phyloP scores from a whole-genome alignment of 2,329 filamentous ascomycete genomes.

The Lachnellula arida region DNA sequence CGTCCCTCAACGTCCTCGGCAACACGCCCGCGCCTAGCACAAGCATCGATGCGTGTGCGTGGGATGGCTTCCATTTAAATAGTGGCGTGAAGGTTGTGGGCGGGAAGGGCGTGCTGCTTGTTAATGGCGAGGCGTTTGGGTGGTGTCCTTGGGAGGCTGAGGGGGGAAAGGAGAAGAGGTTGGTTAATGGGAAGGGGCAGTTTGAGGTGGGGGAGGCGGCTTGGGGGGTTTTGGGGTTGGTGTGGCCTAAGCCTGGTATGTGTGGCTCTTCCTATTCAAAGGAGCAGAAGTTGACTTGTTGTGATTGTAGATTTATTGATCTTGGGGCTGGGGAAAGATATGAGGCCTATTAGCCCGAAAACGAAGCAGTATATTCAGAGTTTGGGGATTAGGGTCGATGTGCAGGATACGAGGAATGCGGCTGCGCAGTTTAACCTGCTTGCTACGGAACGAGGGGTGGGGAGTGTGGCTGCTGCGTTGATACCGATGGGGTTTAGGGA shows the following conservation, averaged over 20 bases:
- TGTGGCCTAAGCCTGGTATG: constrained; percentile 87
- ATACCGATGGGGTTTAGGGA: constrained; percentile 82
- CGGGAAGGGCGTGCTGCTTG: constrained; percentile 69
- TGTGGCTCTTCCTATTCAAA: constrained; percentile 14
- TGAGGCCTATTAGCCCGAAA: constrained; percentile 70
- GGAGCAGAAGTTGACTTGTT: neutral
- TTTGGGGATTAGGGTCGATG: constrained; percentile 79
- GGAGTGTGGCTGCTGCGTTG: constrained; percentile 80
- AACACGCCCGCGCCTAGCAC: constrained; percentile 73
- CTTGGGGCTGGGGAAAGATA: constrained; percentile 74
- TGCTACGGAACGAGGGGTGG: constrained; percentile 85
- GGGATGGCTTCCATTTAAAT: constrained; percentile 81
- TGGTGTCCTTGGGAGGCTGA: constrained; percentile 76
- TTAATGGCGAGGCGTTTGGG: constrained; percentile 80
- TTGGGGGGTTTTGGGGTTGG: constrained; percentile 69
- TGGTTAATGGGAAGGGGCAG: constrained; percentile 74
- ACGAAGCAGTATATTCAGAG: constrained; percentile 68
- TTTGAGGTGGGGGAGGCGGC: constrained; percentile 68
- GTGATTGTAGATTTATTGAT: constrained; percentile 68
- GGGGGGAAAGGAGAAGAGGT: constrained; percentile 35
- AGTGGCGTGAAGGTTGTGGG: constrained; percentile 68
- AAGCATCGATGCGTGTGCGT: constrained; percentile 74
- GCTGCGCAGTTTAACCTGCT: constrained; percentile 92
- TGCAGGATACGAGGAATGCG: constrained; percentile 89
- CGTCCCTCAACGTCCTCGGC: constrained; percentile 71